Conservation (phyloP, 2,329 filamentous ascomycete species). For the Alternaria brassicae region DNA sequence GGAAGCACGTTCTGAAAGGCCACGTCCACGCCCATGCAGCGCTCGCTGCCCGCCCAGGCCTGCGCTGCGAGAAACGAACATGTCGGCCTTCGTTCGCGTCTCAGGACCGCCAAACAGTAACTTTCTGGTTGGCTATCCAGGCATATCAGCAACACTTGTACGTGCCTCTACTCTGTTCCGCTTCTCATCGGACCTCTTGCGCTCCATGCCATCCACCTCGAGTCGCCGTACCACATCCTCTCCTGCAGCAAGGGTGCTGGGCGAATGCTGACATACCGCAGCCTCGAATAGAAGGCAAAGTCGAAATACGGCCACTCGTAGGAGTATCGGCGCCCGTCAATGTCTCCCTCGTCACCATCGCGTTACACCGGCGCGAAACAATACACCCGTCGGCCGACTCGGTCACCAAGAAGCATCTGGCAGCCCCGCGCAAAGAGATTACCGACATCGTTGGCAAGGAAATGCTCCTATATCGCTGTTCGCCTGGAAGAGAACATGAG, state of each 20-base stretch:
- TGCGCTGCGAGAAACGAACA: conserved; percentile 46
- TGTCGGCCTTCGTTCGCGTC: conserved; percentile 87
- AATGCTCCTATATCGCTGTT: conserved; percentile 87
- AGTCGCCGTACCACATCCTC: conserved; percentile 4
- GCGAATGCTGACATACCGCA: conserved; percentile 52
- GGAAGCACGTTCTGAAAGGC: conserved; percentile 22
- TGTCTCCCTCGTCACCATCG: conserved; percentile 92
- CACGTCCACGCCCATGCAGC: conserved; percentile 45
- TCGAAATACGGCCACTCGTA: conserved; percentile 88
- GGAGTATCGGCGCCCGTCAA: conserved; percentile 89
- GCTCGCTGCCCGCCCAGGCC: conserved; percentile 42
- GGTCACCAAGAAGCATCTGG: conserved; percentile 88
- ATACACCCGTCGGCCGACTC: conserved; percentile 97
- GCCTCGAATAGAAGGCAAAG: conserved; percentile 97
- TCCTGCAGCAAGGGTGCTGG: conserved; percentile 10
- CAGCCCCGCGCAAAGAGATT: conserved; percentile 87
- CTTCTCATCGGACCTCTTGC: conserved; percentile 4
- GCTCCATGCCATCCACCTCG: conserved; percentile 5
- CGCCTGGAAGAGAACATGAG: conserved; percentile 83
- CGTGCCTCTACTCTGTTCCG: conserved; percentile 50
- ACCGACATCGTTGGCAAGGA: conserved; percentile 95
- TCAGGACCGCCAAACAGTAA: conserved; percentile 96
- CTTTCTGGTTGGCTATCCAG: conserved; percentile 95
- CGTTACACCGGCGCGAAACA: conserved; percentile 89
- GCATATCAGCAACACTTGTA: conserved; percentile 96